Base-by-base conservation (phyloP, 2,329 filamentous ascomycete species). In the Penicillium nordicum region DNA sequence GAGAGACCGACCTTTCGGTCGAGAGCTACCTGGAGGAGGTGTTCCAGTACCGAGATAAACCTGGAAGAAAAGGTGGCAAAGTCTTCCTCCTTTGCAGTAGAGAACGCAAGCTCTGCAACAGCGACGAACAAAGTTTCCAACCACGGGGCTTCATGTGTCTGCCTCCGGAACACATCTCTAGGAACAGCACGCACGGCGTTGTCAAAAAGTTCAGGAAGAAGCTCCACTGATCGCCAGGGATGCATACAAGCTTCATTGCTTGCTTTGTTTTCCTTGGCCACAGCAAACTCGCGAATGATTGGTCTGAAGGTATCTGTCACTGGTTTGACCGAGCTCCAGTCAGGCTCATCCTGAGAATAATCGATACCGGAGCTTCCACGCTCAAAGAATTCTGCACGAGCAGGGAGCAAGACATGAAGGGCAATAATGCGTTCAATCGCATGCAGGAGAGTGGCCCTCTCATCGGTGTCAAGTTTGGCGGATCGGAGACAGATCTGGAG, bases 131-230 rank as follows among this genome's bases (percentile, higher is more conserved):
- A 67, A 3, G 72, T 73, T 63, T 80, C 78, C 48, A 83, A 63
- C 79, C 80, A 82, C 14, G 74, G 69, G 38, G 75, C 75, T 64
- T 82, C 80, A 25, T 74, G 67, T 8, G 73, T 73, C 60, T 78
- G 74, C 37, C 74, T 69, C 43, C 71, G 70, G 44, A 77, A 77
- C 11, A 74, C 73, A 54, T 76, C 71, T 54, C 76, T 70, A 18
- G 75, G 76, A 16, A 80, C 71, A 36, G 76, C 76, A 36, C 76
- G 73, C 25, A 77, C 74, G 4, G 78, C 76, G 55, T 79, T 73
- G 50, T 79, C 74, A 49, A 80, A 77, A 6, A 81, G 66, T 9
- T 76, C 66, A 0, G 78, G 74, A 2, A 69, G 70, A 52, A 74
- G 67, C 40, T 69, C 67, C 14, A 67, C 69, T 7, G 70, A 67